Evolutionary conservation across 31 red algal genomes (phyloP).

Genomic region (Odonthalia washingtoniensis): DNA sequence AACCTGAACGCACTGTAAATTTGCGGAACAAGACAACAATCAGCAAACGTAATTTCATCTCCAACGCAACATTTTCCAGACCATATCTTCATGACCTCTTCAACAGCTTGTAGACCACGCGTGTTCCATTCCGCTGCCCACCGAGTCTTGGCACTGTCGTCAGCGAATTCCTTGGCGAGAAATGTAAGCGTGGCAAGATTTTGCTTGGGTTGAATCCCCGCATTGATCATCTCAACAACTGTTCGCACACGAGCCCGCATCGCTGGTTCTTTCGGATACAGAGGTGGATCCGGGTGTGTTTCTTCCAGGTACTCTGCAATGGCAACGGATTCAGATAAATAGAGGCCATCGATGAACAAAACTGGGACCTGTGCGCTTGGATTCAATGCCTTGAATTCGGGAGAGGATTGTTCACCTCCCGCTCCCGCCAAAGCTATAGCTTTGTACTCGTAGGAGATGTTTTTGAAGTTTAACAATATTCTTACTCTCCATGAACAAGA

Average conservation of each 20-base stretch:
- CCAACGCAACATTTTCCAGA: conserved; percentile 58
- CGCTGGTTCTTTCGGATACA: conserved; percentile 50
- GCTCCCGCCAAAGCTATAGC: conserved; percentile 22
- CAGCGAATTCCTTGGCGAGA: conserved; percentile 40
- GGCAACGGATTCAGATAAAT: conserved; percentile 61
- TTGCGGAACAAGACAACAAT: conserved; percentile 58
- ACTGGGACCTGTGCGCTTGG: conserved; percentile 58
- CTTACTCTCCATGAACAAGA: conserved; percentile 72
- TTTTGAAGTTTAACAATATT: conserved; percentile 59
- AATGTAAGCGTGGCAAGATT: conserved; percentile 49
- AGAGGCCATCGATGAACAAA: conserved; percentile 50
- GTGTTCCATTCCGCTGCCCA: conserved; percentile 51
- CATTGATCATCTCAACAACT: conserved; percentile 70
- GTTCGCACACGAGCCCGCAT: conserved; percentile 58
- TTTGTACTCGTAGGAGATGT: conserved; percentile 66
- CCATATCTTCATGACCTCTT: conserved; percentile 26
- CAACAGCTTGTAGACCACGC: conserved; percentile 44
- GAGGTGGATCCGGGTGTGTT: conserved; percentile 29
- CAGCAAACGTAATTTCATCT: conserved; percentile 59
- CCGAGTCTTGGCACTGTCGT: conserved; percentile 13
- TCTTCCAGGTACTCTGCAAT: conserved; percentile 76
- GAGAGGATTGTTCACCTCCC: conserved; percentile 40
- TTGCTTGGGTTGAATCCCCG: conserved; percentile 73
- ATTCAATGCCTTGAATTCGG: conserved; percentile 53
- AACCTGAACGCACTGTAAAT: conserved; percentile 50